Evolutionary conservation across 1,284 basidiomycete genomes (phyloP).

Genomic region (Grifola frondosa): DNA sequence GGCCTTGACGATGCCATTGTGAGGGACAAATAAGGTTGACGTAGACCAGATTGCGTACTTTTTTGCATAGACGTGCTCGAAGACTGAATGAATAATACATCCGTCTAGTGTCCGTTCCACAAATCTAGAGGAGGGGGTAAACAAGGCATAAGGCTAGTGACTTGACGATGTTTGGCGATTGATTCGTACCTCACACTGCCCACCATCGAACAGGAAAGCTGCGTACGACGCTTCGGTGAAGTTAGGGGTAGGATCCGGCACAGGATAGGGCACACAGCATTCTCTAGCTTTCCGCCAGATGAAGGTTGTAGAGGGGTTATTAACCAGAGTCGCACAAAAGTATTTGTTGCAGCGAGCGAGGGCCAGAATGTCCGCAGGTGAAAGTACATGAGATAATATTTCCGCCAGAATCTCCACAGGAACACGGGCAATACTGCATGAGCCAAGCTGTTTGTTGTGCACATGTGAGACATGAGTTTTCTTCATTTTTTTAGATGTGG

Average conservation of each 20-base stretch:
- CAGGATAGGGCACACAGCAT: conserved; percentile 29
- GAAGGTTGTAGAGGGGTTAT: conserved; percentile 36
- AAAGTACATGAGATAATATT: conserved; percentile 37
- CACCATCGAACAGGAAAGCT: conserved; percentile 58
- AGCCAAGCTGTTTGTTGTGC: too few relatives aligned
- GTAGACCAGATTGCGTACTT: conserved; percentile 10
- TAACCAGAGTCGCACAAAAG: conserved; percentile 46
- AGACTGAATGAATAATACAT: conserved; percentile 25
- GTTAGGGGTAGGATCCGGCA: conserved; percentile 44
- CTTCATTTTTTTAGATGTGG: too few relatives aligned
- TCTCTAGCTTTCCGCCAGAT: conserved; percentile 54
- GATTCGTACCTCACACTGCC: conserved; percentile 51
- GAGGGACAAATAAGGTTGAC: not conserved
- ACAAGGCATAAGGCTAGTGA: not conserved
- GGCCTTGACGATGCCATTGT: too few relatives aligned
- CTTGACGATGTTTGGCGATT: not conserved
- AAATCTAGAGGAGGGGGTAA: conserved; percentile 31
- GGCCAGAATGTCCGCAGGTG: conserved; percentile 46
- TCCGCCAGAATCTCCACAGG: conserved; percentile 49
- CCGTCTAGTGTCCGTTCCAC: conserved; percentile 24
- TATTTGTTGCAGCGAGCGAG: conserved; percentile 48
- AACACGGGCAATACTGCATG: conserved; percentile 29
- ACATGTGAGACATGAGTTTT: too few relatives aligned
- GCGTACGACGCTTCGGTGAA: conserved; percentile 51
- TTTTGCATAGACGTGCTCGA: conserved; percentile 21